Evolutionary conservation across 495 filamentous ascomycete genomes (phyloP), one percentile per base, ranked within the genome.

Genomic region (Penicillium cinerascens): DNA sequence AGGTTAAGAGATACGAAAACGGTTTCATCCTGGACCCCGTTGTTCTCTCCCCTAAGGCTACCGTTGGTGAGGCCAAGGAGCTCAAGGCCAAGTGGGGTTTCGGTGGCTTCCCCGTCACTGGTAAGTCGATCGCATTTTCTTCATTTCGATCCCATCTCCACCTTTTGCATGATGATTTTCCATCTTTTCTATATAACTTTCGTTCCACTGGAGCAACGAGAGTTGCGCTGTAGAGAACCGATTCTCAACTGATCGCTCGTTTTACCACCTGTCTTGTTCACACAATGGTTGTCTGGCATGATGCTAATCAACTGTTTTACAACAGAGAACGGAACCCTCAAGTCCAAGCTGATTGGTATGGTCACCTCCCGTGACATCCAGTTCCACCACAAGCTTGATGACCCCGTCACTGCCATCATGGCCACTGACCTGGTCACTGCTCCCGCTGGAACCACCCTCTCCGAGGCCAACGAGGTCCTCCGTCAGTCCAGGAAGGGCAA

Each of bases 1-100:
- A 99, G 77, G 93, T 99, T 37, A 99, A 99, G 87, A 81, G 92
- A 67, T 99, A 90, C 69, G 93, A 99, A 76, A 99, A 99, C 72
- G 93, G 93, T 50, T 99, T 99, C 79, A 99, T 99, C 65, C 73
- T 91, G 37, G 93, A 99, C 64, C 93, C 93, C 21, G 88, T 99
- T 53, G 92, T 97, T 52, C 87, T 99, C 60, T 85, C 83, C 63
- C 88, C 90, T 29, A 82, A 78, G 46, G 91, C 91, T 41, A 97
- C 92, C 36, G 89, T 97, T 44, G 88, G 82, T 46, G 92, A 97
- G 72, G 91, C 89, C 45, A 93, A 88, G 76, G 85, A 86, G 26
- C 75, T 97, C 53, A 97, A 97, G 77, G 87, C 92, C 76, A 90
- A 91, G 74, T 97, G 95, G 88, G 95, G 95, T 6, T 99, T 99